Evolutionary conservation across 495 filamentous ascomycete species (phyloP).

Genomic region (Chaetomidium leptoderma): DNA sequence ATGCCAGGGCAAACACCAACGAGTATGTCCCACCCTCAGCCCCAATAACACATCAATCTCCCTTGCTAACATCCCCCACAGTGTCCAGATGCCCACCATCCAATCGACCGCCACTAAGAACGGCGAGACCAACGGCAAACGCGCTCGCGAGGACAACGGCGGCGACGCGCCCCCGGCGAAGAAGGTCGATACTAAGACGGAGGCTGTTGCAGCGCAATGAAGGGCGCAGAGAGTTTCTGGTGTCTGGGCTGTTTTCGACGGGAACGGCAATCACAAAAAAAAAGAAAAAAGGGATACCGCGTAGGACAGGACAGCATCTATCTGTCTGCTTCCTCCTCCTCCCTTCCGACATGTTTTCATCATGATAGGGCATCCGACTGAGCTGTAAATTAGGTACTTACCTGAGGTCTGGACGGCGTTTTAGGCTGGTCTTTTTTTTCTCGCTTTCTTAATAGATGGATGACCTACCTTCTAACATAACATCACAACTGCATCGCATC

Average conservation of each 20-base stretch:
- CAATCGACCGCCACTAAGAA: conserved; percentile 29
- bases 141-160: conserved; percentile 41
- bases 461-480: not conserved
- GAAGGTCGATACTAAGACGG: conserved; percentile 48
- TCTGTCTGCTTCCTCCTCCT: not conserved
- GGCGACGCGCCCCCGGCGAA: conserved; percentile 40
- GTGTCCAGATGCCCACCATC: conserved; percentile 25
- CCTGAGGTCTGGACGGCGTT: conserved; percentile 2
- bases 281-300: not conserved
- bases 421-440: not conserved
- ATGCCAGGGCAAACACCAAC: conserved; percentile 19
- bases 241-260: not conserved
- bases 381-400: not conserved
- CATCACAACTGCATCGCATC: too few relatives aligned
- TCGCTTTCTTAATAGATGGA: not conserved
- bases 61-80: conserved; percentile 27
- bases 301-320: not conserved
- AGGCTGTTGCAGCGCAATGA: conserved; percentile 20
- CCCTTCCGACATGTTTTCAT: not conserved
- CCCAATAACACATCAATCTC: not conserved
- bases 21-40: conserved; percentile 21
- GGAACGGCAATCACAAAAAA: not conserved
- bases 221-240: not conserved
- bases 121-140: conserved; percentile 40
- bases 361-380: not conserved